These are phyloP conservation scores for Cucumis melo DNA, from an alignment of 306 rosid genomes.

Conservation along the genomic window DNA sequence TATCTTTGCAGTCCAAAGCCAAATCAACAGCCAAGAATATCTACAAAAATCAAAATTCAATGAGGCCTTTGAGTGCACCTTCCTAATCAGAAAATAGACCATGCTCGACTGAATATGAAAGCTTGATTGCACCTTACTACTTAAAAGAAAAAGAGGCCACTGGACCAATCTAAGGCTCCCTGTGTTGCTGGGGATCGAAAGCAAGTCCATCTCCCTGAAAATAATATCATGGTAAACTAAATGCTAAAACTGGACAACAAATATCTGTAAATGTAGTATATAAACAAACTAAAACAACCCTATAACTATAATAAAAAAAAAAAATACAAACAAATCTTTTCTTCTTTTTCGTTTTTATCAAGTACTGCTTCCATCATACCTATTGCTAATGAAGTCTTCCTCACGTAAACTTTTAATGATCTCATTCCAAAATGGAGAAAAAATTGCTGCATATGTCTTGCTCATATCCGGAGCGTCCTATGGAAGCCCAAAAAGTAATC, in stretches of 20 bases:
- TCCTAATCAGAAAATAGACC: background rate
- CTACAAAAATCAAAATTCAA: conserved; percentile 22
- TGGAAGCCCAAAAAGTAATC: background rate
- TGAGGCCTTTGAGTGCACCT: conserved; percentile 1
- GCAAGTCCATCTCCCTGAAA: conserved; percentile 87
- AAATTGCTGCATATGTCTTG: conserved; percentile 66
- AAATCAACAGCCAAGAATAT: conserved; percentile 83
- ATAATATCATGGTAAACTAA: conserved; percentile 8
- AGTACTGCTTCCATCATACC: conserved; percentile 31
- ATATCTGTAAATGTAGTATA: background rate
- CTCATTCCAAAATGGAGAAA: conserved; percentile 97
- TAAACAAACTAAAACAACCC: background rate
- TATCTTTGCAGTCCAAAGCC: conserved; percentile 89
- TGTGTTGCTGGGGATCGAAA: conserved; percentile 77
- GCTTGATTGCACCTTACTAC: conserved; percentile 60
- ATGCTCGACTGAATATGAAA: background rate
- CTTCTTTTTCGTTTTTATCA: conserved; percentile 2
- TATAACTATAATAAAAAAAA: background rate
- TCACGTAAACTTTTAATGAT: conserved; percentile 85
- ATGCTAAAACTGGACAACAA: background rate
- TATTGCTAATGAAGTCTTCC: conserved; percentile 84
- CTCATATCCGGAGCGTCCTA: conserved; percentile 64
- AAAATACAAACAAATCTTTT: background rate
- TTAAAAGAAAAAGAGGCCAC: conserved; percentile 97
- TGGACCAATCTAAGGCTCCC: conserved; percentile 86